These are phyloP conservation scores for Talaromyces islandicus DNA, from an alignment of 2,329 filamentous ascomycete species.

Conservation along the genomic window DNA sequence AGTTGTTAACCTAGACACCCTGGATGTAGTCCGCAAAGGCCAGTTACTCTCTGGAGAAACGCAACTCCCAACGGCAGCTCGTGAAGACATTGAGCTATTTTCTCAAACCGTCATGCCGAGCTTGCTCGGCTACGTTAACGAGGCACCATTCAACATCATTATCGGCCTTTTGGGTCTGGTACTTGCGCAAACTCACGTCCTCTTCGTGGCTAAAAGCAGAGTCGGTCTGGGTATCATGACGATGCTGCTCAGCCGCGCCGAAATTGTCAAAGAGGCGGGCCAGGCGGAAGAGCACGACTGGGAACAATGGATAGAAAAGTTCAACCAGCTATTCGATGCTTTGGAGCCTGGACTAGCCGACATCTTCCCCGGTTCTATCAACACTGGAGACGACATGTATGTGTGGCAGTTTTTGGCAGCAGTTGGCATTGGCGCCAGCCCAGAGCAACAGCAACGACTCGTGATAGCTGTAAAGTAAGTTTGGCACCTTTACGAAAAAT, in stretches of 20 bases:
- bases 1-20: conserved; percentile 81
- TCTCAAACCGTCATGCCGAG: conserved; percentile 81
- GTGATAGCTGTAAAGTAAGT: conserved; percentile 82
- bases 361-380: conserved; percentile 88
- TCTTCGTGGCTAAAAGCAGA: conserved; percentile 76
- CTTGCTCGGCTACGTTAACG: conserved; percentile 82
- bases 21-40: conserved; percentile 82
- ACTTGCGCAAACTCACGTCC: conserved; percentile 73
- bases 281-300: conserved; percentile 65
- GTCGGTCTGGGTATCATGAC: conserved; percentile 87
- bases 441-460: conserved; percentile 89
- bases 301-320: conserved; percentile 76
- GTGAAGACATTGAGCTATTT: conserved; percentile 91
- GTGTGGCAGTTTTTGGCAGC: conserved; percentile 97
- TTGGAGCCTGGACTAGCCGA: conserved; percentile 77
- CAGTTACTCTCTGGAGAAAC: conserved; percentile 67
- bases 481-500: background rate
- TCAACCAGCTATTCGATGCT: conserved; percentile 79
- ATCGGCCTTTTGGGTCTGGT: conserved; percentile 83
- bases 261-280: conserved; percentile 80
- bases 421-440: conserved; percentile 86
- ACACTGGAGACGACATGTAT: conserved; percentile 86
- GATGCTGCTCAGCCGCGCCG: conserved; percentile 88
- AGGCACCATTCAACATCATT: conserved; percentile 85
- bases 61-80: conserved; percentile 67